Evolutionary conservation across 2,329 filamentous ascomycete genomes (phyloP), one percentile per base, ranked within the genome.

Genomic region (Beauveria caledonica): DNA sequence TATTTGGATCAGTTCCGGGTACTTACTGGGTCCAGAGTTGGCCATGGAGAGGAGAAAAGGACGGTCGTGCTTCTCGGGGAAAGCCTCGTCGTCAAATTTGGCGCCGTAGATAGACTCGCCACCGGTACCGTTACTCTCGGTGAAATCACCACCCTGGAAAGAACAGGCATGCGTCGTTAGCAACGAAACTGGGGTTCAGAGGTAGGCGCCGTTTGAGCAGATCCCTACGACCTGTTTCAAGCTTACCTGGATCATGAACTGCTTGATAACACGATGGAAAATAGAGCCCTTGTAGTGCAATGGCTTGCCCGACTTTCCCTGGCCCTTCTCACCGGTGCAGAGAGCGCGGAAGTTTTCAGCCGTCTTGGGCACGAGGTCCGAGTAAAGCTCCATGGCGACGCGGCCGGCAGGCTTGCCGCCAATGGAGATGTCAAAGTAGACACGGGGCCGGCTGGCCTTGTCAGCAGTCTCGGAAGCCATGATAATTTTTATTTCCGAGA

Each of bases 1-100:
- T 9, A 19, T 45, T 25, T 27, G 29, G 15, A 36, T 13, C 49
- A 45, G 56, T 42, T 51, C 15, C 36, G 46, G 29, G 21, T 51
- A 44, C 84, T 67, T 82, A 88, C 88, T 90, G 50, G 92, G 90
- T 51, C 94, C 94, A 65, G 94, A 93, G 73, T 99, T 99, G 69
- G 94, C 94, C 94, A 99, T 99, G 72, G 90, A 95, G 63, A 99
- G 81, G 66, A 97, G 79, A 79, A 97, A 97, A 1, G 94, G 92
- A 69, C 87, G 89, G 68, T 95, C 90, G 72, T 99, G 94, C 81
- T 95, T 92, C 71, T 88, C 78, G 58, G 90, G 83, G 71, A 99
- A 97, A 74, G 95, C 96, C 82, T 99, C 93, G 69, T 99, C 93
- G 68, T 90, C 89, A 69, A 99, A 99, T 78, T 97, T 97, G 73